phyloP scores from a whole-genome alignment of 257 asterid genomes.

The Gynochthodes officinalis region DNA sequence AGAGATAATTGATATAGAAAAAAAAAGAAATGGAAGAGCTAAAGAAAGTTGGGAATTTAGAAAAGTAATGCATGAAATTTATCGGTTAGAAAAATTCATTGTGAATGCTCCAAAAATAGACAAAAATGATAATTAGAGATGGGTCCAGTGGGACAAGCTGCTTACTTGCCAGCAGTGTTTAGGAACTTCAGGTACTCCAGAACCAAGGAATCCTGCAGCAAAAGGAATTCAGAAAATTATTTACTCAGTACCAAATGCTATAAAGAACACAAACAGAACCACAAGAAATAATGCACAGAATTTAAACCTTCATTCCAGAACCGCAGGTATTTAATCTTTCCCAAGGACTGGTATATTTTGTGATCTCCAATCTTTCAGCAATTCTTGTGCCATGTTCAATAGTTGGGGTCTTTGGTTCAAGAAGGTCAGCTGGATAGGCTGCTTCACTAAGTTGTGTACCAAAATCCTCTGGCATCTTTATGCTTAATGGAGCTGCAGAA shows the following conservation, averaged over 20 bases:
- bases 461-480: constrained; percentile 34
- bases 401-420: constrained; percentile 76
- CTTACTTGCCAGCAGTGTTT: constrained; percentile 84
- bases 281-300: neutral
- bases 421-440: constrained; percentile 20
- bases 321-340: constrained; percentile 47
- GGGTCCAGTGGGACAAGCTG: neutral
- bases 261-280: neutral
- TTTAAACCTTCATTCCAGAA: constrained; percentile 59
- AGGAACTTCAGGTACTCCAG: constrained; percentile 58
- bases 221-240: constrained; percentile 1
- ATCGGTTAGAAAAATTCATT: neutral
- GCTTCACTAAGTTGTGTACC: constrained; percentile 24
- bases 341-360: constrained; percentile 48
- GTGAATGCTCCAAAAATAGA: neutral
- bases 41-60: neutral
- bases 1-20: no score
- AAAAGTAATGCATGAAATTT: neutral
- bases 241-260: neutral
- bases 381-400: constrained; percentile 20
- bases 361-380: constrained; percentile 17
- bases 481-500: constrained; percentile 50
- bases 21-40: neutral
- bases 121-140: neutral
- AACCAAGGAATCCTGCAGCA: constrained; percentile 56